Evolutionary conservation across 2,329 filamentous ascomycete species (phyloP).

Genomic region (Penicillium hesseltinei): DNA sequence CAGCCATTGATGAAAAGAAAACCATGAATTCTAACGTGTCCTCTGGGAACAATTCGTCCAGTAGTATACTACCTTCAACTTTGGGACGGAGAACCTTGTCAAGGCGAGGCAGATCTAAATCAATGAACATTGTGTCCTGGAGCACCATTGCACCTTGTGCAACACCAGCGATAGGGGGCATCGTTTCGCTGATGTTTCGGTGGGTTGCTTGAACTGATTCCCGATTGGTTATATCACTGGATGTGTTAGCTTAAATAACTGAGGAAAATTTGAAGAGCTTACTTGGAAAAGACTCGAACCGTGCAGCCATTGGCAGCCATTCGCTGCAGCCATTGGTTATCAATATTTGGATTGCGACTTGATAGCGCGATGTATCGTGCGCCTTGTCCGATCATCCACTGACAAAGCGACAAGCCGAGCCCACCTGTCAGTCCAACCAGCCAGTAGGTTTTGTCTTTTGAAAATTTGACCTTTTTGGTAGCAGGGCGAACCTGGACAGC

Average conservation of each 20-base stretch:
- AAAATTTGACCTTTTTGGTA: constrained; percentile 21
- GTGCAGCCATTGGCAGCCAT: constrained; percentile 20
- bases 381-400: constrained; percentile 32
- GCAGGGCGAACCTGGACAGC: constrained; percentile 18
- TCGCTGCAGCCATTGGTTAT: constrained; percentile 21
- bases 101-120: constrained; percentile 17
- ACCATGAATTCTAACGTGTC: constrained; percentile 46
- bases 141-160: constrained; percentile 37
- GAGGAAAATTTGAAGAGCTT: background rate
- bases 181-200: constrained; percentile 24
- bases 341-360: constrained; percentile 31
- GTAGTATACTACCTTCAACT: constrained; percentile 23
- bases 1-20: constrained; percentile 41
- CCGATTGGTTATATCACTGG: constrained; percentile 22
- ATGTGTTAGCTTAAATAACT: background rate
- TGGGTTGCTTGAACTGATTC: constrained; percentile 24
- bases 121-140: constrained; percentile 32
- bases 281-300: constrained; percentile 20
- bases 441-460: constrained; percentile 33
- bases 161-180: constrained; percentile 41
- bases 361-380: constrained; percentile 29
- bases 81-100: constrained; percentile 40
- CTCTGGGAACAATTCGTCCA: constrained; percentile 24
- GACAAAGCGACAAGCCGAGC: constrained; percentile 29
- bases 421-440: constrained; percentile 30